These are phyloP conservation scores for Aspergillus fijiensis DNA, from an alignment of 2,329 filamentous ascomycete species.

Conservation along the genomic window DNA sequence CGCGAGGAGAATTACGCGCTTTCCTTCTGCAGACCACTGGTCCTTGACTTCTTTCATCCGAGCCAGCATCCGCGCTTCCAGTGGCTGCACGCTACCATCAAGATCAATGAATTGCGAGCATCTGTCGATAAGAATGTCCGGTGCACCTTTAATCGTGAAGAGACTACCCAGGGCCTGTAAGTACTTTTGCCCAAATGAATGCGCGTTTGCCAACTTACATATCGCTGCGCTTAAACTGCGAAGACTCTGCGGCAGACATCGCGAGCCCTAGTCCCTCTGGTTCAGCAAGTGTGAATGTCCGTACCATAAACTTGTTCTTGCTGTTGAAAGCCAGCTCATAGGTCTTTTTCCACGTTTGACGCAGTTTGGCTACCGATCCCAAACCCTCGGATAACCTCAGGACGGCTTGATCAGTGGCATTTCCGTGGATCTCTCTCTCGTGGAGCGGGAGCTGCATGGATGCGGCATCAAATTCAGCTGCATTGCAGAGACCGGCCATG, in stretches of 20 bases:
- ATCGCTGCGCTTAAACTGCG: conserved; percentile 7
- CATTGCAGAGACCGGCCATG: conserved; percentile 69
- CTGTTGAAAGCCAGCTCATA: conserved; percentile 75
- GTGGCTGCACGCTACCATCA: conserved; percentile 53
- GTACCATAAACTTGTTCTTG: conserved; percentile 81
- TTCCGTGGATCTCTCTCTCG: conserved; percentile 67
- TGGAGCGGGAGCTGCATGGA: conserved; percentile 59
- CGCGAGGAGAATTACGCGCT: conserved; percentile 66
- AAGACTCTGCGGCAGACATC: conserved; percentile 8
- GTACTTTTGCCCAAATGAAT: no score
- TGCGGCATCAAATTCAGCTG: conserved; percentile 69
- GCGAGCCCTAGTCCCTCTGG: conserved; percentile 1
- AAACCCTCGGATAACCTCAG: conserved; percentile 69
- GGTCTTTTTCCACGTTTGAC: conserved; percentile 62
- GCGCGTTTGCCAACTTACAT: neutral
- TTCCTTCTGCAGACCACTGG: conserved; percentile 66
- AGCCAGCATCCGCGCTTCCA: conserved; percentile 49
- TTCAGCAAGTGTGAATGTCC: conserved; percentile 51
- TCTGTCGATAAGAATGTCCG: conserved; percentile 67
- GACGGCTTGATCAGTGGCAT: conserved; percentile 74
- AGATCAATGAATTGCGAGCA: conserved; percentile 59
- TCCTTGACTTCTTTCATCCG: conserved; percentile 63
- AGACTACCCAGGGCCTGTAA: conserved; percentile 39
- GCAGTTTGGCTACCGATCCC: conserved; percentile 59
- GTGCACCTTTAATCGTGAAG: conserved; percentile 76